These are phyloP conservation scores for Xylaria palmicola DNA, from an alignment of 495 filamentous ascomycete species.

Conservation along the genomic window DNA sequence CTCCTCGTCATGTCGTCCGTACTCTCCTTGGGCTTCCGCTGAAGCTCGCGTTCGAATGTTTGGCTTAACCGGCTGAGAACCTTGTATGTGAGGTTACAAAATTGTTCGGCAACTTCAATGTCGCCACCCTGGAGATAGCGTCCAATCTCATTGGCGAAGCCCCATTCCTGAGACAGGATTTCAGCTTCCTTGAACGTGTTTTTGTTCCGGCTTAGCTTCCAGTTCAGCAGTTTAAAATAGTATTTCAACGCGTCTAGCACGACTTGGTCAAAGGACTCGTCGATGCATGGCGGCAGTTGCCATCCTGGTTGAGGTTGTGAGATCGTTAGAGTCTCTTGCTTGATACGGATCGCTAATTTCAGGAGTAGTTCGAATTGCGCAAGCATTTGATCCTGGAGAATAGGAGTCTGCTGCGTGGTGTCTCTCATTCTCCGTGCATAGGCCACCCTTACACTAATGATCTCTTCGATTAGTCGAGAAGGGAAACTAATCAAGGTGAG, in stretches of 20 bases:
- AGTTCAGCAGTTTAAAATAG: constrained; percentile 95
- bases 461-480: constrained; percentile 91
- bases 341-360: constrained; percentile 86
- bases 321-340: constrained; percentile 79
- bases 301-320: constrained; percentile 87
- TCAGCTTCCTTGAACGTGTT: constrained; percentile 99
- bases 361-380: constrained; percentile 92
- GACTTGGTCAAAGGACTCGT: constrained; percentile 94
- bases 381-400: constrained; percentile 97
- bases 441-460: constrained; percentile 87
- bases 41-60: constrained; percentile 89
- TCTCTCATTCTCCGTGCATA: constrained; percentile 96
- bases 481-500: constrained; percentile 96
- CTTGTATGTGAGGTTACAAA: constrained; percentile 89
- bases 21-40: constrained; percentile 76
- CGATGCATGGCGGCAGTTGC: constrained; percentile 94
- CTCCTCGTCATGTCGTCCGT: constrained; percentile 90
- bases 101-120: constrained; percentile 98
- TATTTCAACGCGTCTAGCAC: constrained; percentile 93
- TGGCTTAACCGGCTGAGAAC: constrained; percentile 81
- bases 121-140: constrained; percentile 86
- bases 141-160: constrained; percentile 89
- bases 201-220: constrained; percentile 95
- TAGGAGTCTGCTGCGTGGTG: constrained; percentile 72
- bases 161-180: constrained; percentile 96